Evolutionary conservation across 2,329 filamentous ascomycete genomes (phyloP).

Genomic region (Beauveria asiatica): DNA sequence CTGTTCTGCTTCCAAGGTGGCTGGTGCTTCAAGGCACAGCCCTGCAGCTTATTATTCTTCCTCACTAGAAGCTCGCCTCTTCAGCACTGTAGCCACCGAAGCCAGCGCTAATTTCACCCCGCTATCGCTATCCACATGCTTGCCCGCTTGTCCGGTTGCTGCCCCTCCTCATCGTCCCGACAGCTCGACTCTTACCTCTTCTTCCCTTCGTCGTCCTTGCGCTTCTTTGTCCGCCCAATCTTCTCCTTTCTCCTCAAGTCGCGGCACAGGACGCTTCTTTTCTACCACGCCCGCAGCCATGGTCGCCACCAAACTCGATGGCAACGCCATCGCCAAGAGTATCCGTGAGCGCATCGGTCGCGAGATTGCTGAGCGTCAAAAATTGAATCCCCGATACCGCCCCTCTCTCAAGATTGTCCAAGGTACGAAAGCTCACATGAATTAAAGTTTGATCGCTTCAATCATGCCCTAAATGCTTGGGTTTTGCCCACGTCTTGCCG

Average conservation of each 20-base stretch:
- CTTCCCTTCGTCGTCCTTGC: not conserved
- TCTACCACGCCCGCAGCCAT: slow-evolving; percentile 53
- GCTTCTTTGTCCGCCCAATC: not conserved
- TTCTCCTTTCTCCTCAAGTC: not conserved
- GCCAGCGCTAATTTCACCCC: not conserved
- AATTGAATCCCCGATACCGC: slow-evolving; percentile 76
- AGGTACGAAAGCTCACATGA: slow-evolving; percentile 44
- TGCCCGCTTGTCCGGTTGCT: not conserved
- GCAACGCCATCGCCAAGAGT: slow-evolving; percentile 85
- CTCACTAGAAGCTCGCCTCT: not conserved
- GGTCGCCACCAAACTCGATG: slow-evolving; percentile 88
- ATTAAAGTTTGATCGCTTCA: not conserved
- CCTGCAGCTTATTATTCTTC: not conserved
- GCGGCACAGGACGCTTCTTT: slow-evolving; percentile 30
- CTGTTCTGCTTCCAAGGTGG: not conserved
- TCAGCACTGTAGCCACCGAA: not conserved
- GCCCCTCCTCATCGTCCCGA: not conserved
- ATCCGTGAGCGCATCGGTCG: slow-evolving; percentile 75
- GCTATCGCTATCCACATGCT: not conserved
- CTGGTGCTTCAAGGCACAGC: not conserved
- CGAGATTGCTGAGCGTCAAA: slow-evolving; percentile 76
- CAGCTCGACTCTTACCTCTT: slow-evolving; percentile 2
- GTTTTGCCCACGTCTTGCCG: not conserved
- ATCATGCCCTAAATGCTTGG: slow-evolving; percentile 9
- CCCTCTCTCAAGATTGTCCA: slow-evolving; percentile 92